These are phyloP conservation scores for Suhomyces pyralidae DNA, from an alignment of 805 yeast species.

Conservation along the genomic window DNA sequence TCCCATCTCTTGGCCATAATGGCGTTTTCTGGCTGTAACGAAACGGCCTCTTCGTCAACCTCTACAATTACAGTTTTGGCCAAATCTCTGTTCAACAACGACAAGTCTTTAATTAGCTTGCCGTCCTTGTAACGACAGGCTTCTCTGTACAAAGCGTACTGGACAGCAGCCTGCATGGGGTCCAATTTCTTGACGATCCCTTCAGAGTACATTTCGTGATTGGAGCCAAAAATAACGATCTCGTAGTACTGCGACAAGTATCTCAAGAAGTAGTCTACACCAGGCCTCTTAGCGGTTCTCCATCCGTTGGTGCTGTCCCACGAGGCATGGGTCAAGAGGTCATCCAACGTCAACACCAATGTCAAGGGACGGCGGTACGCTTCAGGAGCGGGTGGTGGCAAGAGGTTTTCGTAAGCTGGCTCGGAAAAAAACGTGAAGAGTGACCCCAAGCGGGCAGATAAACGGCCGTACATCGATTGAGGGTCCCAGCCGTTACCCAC, in stretches of 20 bases:
- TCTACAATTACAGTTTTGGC: constrained; percentile 79
- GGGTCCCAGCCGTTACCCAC: constrained; percentile 70
- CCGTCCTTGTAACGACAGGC: constrained; percentile 90
- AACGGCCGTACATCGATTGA: constrained; percentile 61
- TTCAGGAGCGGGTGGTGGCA: constrained; percentile 90
- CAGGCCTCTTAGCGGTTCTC: constrained; percentile 99
- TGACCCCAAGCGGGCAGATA: constrained; percentile 66
- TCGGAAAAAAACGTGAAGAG: constrained; percentile 83
- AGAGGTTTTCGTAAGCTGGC: constrained; percentile 87
- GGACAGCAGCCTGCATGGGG: constrained; percentile 85
- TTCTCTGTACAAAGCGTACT: constrained; percentile 85
- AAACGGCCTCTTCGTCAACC: constrained; percentile 64
- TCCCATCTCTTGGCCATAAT: constrained; percentile 81
- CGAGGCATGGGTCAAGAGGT: constrained; percentile 81
- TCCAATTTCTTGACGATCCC: constrained; percentile 83
- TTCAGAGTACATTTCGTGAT: constrained; percentile 82
- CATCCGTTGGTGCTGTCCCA: constrained; percentile 94
- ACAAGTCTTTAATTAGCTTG: constrained; percentile 82
- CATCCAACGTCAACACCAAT: constrained; percentile 84
- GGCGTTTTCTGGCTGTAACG: constrained; percentile 93
- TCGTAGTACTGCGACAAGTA: constrained; percentile 95
- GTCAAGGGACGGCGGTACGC: constrained; percentile 92
- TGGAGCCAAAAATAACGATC: constrained; percentile 84
- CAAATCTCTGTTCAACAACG: constrained; percentile 87
- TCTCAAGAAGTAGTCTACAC: constrained; percentile 93